Evolutionary conservation across 495 filamentous ascomycete genomes (phyloP).

Genomic region (Hypoxylon subgilvum): DNA sequence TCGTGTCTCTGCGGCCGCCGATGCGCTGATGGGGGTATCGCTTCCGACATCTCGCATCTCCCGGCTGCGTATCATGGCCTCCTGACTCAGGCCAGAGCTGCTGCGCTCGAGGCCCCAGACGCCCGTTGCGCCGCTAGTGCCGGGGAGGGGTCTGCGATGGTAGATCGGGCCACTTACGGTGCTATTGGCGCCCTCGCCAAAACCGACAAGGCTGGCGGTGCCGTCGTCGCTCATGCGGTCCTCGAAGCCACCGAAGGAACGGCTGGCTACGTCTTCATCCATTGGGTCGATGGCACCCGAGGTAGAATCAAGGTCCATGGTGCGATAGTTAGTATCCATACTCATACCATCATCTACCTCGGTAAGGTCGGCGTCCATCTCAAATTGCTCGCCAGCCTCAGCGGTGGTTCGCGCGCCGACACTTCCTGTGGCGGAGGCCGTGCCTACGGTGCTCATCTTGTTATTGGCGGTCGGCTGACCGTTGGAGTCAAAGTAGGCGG

Average conservation of each 20-base stretch:
- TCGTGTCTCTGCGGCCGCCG: conserved; percentile 48
- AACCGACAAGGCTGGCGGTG: conserved; percentile 74
- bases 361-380: conserved; percentile 54
- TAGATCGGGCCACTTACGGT: conserved; percentile 77
- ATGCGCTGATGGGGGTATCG: conserved; percentile 50
- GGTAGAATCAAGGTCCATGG: conserved; percentile 49
- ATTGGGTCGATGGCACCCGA: conserved; percentile 46
- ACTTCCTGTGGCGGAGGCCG: conserved; percentile 72
- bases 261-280: conserved; percentile 52
- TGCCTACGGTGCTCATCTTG: conserved; percentile 84
- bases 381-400: conserved; percentile 50
- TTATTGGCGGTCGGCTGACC: conserved; percentile 61
- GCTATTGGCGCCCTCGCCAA: conserved; percentile 85
- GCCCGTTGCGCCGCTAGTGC: conserved; percentile 32
- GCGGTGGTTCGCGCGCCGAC: conserved; percentile 72
- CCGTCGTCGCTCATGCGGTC: conserved; percentile 81
- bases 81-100: conserved; percentile 51
- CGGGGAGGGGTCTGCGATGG: conserved; percentile 51
- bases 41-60: conserved; percentile 36
- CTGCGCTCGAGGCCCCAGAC: conserved; percentile 50
- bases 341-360: conserved; percentile 54
- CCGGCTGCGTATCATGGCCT: conserved; percentile 38
- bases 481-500: conserved; percentile 74
- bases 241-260: conserved; percentile 67
- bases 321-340: conserved; percentile 54